Evolutionary conservation across 2,329 filamentous ascomycete species (phyloP).

Genomic region (Neurospora sp.): DNA sequence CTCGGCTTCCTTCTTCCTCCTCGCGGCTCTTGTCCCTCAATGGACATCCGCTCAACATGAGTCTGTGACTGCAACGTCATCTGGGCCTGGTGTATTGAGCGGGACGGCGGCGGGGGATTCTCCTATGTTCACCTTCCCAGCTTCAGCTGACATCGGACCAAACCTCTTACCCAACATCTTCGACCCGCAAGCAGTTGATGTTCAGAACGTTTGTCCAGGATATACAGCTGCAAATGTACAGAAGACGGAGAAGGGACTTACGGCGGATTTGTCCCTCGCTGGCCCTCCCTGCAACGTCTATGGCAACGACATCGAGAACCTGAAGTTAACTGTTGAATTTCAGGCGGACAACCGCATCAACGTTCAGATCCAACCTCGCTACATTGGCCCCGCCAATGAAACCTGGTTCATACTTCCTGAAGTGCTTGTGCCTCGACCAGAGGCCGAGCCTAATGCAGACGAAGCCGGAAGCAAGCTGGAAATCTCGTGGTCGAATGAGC

Average conservation of each 20-base stretch:
- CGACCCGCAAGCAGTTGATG: constrained; percentile 52
- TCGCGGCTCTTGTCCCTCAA: constrained; percentile 1
- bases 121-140: constrained; percentile 34
- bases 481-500: constrained; percentile 41
- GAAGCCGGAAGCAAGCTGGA: constrained; percentile 43
- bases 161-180: constrained; percentile 51
- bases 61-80: not conserved
- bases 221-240: constrained; percentile 55
- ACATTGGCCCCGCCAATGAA: constrained; percentile 49
- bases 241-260: constrained; percentile 44
- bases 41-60: not conserved
- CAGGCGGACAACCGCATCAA: constrained; percentile 55
- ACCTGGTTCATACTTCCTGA: constrained; percentile 61
- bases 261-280: constrained; percentile 59
- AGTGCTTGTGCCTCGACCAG: constrained; percentile 48
- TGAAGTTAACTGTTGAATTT: constrained; percentile 59
- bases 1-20: constrained; percentile 5
- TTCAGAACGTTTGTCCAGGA: constrained; percentile 56
- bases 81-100: not conserved
- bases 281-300: constrained; percentile 67
- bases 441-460: constrained; percentile 27
- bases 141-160: constrained; percentile 33
- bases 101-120: not conserved
- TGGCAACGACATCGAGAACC: constrained; percentile 59
- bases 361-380: constrained; percentile 58